These are phyloP conservation scores for Torrubiella hemipterigena DNA, from an alignment of 2,329 filamentous ascomycete species.

Conservation along the genomic window DNA sequence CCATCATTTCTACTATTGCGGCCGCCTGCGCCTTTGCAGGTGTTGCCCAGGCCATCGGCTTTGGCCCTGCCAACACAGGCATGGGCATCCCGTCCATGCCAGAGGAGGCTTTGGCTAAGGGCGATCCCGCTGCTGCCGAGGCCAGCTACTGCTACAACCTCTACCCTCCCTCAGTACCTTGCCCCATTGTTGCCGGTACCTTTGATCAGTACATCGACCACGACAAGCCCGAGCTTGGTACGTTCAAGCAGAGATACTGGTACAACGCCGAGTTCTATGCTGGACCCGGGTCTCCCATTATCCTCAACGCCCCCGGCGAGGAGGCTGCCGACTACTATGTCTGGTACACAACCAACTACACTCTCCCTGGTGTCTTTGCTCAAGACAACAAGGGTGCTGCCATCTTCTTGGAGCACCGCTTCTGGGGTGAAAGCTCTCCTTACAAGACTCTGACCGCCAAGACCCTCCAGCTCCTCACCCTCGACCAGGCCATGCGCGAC, in stretches of 20 bases:
- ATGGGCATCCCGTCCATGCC: too few relatives aligned
- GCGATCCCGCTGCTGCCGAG: too few relatives aligned
- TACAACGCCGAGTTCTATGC: slow-evolving; percentile 65
- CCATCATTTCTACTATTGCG: too few relatives aligned
- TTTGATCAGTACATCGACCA: slow-evolving; percentile 50
- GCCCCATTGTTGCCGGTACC: too few relatives aligned
- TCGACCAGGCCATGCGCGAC: slow-evolving; percentile 67
- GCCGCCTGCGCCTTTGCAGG: too few relatives aligned
- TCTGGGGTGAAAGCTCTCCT: slow-evolving; percentile 66
- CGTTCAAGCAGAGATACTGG: slow-evolving; percentile 65
- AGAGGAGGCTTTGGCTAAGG: too few relatives aligned
- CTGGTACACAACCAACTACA: slow-evolving; percentile 58
- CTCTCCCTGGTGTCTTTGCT: slow-evolving; percentile 53
- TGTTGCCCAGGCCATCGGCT: too few relatives aligned
- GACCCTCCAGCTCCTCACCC: slow-evolving; percentile 64
- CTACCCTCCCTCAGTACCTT: too few relatives aligned
- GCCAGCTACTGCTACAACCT: too few relatives aligned
- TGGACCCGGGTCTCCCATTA: slow-evolving; percentile 63
- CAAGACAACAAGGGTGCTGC: slow-evolving; percentile 57
- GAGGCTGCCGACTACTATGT: slow-evolving; percentile 44
- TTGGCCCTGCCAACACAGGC: too few relatives aligned
- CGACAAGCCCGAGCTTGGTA: slow-evolving; percentile 38
- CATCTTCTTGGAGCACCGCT: slow-evolving; percentile 71
- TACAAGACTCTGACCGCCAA: slow-evolving; percentile 48
- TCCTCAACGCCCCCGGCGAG: slow-evolving; percentile 57